phyloP scores from a whole-genome alignment of 2,329 filamentous ascomycete genomes.

The Claviceps spartinae region DNA sequence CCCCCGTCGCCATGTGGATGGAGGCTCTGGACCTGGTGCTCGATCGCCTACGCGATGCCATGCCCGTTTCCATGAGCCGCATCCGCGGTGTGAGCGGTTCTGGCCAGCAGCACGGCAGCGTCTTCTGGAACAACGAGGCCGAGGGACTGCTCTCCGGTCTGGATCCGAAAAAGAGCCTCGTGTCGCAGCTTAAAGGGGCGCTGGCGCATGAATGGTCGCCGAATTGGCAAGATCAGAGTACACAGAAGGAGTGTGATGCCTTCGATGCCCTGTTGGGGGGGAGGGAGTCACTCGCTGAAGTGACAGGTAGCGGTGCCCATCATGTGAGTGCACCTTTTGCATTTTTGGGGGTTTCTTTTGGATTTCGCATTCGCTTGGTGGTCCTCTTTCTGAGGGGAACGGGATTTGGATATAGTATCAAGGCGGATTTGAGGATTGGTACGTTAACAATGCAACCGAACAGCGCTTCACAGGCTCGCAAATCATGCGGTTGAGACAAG shows the following conservation, averaged over 20 bases:
- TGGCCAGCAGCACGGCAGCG: conserved; percentile 94
- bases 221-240: conserved; percentile 97
- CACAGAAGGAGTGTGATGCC: conserved; percentile 76
- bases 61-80: conserved; percentile 49
- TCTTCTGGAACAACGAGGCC: conserved; percentile 73
- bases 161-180: conserved; percentile 45
- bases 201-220: conserved; percentile 81
- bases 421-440: neutral
- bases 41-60: conserved; percentile 51
- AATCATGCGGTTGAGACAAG: conserved; percentile 74
- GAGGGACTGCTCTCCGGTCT: conserved; percentile 49
- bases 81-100: conserved; percentile 79
- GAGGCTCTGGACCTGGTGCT: conserved; percentile 85
- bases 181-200: conserved; percentile 57
- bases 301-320: conserved; percentile 85
- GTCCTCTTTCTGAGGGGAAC: too few species aligned
- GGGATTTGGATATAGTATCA: too few species aligned
- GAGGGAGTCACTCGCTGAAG: conserved; percentile 55
- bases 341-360: too few species aligned
- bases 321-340: conserved; percentile 48
- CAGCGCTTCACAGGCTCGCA: conserved; percentile 95
- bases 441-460: neutral
- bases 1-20: conserved; percentile 87
- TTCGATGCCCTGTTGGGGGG: conserved; percentile 65
- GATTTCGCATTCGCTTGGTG: neutral